Conservation (phyloP, 148 eudicot genomes). For the Persicaria tinctoria region DNA sequence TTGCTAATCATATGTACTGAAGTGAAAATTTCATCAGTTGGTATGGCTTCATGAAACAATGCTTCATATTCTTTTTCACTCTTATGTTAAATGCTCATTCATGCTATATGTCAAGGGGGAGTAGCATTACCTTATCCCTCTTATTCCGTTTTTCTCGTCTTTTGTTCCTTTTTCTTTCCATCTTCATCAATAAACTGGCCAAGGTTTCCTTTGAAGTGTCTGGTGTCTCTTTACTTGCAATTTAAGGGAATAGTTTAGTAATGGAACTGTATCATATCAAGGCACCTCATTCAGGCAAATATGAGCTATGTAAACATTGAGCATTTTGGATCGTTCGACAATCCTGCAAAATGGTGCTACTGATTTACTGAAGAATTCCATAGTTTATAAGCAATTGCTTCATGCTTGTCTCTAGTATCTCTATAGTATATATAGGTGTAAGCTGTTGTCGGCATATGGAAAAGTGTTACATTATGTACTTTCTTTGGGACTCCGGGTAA, state of each 20-base stretch:
- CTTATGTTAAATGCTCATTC: not conserved
- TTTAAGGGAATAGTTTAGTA: not conserved
- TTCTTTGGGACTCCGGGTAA: too few species aligned
- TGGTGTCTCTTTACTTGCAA: not conserved
- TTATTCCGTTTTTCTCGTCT: not conserved
- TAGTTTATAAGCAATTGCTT: too few species aligned
- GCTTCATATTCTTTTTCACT: not conserved
- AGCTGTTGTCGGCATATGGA: too few species aligned
- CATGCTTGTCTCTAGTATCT: too few species aligned
- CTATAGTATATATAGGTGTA: too few species aligned
- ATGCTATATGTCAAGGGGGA: not conserved
- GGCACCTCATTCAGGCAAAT: too few species aligned
- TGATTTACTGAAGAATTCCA: too few species aligned
- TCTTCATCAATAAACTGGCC: not conserved
- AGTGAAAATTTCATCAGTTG: not conserved
- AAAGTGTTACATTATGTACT: too few species aligned
- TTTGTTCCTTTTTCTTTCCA: not conserved
- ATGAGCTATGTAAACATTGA: too few species aligned
- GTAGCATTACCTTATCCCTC: not conserved
- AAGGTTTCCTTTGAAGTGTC: not conserved
- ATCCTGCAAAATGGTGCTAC: too few species aligned
- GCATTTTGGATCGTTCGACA: too few species aligned
- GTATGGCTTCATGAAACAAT: not conserved
- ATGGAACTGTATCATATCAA: not conserved
- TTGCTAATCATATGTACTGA: constrained; percentile 7